Evolutionary conservation across 2,329 filamentous ascomycete genomes (phyloP).

Genomic region (Apiospora hydei): DNA sequence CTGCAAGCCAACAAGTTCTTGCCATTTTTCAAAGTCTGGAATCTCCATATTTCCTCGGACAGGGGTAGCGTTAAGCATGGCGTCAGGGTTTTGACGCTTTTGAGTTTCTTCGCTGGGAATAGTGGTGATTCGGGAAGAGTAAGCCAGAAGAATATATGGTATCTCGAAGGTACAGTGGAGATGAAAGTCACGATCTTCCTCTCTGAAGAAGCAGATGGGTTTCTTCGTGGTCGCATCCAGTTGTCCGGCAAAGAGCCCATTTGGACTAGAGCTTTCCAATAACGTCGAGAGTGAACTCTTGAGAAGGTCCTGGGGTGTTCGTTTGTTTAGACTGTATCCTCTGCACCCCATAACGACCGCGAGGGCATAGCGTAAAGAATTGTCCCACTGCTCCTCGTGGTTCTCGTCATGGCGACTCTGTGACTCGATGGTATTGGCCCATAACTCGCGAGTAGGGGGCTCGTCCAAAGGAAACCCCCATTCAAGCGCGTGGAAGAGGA

Average conservation of each 20-base stretch:
- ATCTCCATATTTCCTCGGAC: not conserved
- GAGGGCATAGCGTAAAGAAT: slow-evolving; percentile 28
- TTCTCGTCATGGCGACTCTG: slow-evolving; percentile 28
- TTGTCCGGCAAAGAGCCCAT: not conserved
- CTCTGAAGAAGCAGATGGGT: not conserved
- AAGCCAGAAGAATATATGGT: not conserved
- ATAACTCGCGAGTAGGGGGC: slow-evolving; percentile 10
- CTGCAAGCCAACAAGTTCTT: not conserved
- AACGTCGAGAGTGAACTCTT: not conserved
- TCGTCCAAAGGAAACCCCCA: not conserved
- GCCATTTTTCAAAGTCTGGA: not conserved
- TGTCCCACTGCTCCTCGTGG: slow-evolving; percentile 26
- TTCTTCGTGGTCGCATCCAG: not conserved
- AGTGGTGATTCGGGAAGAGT: not conserved
- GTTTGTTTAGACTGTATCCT: not conserved
- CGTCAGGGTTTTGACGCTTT: not conserved
- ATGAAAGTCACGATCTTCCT: not conserved
- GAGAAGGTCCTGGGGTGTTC: not conserved
- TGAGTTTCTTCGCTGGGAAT: not conserved
- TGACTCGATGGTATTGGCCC: slow-evolving; percentile 28
- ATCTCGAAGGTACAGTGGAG: not conserved
- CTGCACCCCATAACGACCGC: slow-evolving; percentile 24
- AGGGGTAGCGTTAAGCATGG: not conserved
- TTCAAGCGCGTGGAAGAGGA: slow-evolving; percentile 27
- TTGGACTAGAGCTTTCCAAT: not conserved